Conservation (phyloP, 495 filamentous ascomycete species). For the Pyronema domesticum region DNA sequence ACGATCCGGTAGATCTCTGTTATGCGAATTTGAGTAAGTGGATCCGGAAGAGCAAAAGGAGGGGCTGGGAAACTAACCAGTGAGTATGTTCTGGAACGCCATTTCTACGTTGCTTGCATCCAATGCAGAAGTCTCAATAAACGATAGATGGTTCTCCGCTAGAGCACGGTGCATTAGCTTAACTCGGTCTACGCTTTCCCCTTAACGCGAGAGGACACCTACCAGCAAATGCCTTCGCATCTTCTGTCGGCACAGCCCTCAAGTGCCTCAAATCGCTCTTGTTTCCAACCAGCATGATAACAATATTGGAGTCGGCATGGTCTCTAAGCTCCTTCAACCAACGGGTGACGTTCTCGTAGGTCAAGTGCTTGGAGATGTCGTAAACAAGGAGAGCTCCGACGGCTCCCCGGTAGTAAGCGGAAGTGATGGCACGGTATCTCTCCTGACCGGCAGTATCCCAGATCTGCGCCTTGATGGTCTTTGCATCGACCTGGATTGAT, state of each 20-base stretch:
- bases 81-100: slow-evolving; percentile 98
- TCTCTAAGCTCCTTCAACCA: slow-evolving; percentile 98
- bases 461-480: slow-evolving; percentile 99
- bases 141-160: slow-evolving; percentile 91
- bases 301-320: slow-evolving; percentile 97
- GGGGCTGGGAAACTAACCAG: slow-evolving; percentile 42
- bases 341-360: slow-evolving; percentile 95
- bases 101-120: slow-evolving; percentile 99
- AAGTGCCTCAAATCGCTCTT: slow-evolving; percentile 99
- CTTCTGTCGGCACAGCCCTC: slow-evolving; percentile 91
- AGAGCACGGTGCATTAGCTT: background rate
- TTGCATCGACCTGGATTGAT: slow-evolving; percentile 96
- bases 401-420: slow-evolving; percentile 94
- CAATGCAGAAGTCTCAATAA: slow-evolving; percentile 97
- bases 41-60: background rate
- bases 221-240: slow-evolving; percentile 98
- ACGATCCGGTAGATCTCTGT: slow-evolving; percentile 99
- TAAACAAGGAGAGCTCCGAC: slow-evolving; percentile 96
- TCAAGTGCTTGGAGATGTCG: slow-evolving; percentile 98
- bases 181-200: background rate
- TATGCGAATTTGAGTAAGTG: background rate
- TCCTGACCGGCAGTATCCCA: slow-evolving; percentile 99
- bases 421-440: slow-evolving; percentile 96
- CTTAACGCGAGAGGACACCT: slow-evolving; percentile 11
- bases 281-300: slow-evolving; percentile 99